Base-by-base conservation (phyloP, 768 basidiomycete genomes). In the Hydnum rufescens region DNA sequence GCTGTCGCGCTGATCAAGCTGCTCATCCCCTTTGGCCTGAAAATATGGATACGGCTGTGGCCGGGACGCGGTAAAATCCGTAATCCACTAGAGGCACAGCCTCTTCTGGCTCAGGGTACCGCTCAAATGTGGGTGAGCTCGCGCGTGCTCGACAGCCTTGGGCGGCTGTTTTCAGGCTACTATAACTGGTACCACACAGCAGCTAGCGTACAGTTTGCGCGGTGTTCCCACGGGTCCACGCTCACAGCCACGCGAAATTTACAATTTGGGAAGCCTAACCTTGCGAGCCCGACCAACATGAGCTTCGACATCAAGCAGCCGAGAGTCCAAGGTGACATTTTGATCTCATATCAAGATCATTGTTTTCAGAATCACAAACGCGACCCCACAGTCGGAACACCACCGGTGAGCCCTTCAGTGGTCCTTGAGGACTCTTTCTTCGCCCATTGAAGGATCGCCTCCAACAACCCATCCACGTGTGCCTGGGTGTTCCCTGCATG, bases 401-500 rank as follows among this genome's bases (percentile, higher is more conserved):
- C 34, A 8, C 8, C 8, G 34, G 34, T 19, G 8, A 39, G 8
- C 8, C 8, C 8, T 22, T n/a, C 5, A 13, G 31, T 4, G 28
- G 44, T 6, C 28, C 5, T 23, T 32, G 3, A 1, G 32, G 8
- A 25, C n/a, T 16, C 3, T n/a, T 18, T 36, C 13, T 29, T 28
- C 32, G 51, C 46, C 68, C 68, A 70, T 23, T 58, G 57, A 3
- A 49, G 36, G 5, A 79, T 68, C 0, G 70, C 75, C 1, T 62
- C 53, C 0, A 75, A 70, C 19, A 95, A 65, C 13, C 64, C 61
- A 34, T 76, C 72, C 3, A 93, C 70, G 28, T 92, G 79, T 34
- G 66, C 69, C 2, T 59, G 54, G 30, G 77, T 75, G 59, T 92
- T 87, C 1, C 72, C 77, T 0, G 88, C 77, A 60, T 90, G 84